Conservation (phyloP, 768 basidiomycete genomes). For the Tremella yokohamensis region DNA sequence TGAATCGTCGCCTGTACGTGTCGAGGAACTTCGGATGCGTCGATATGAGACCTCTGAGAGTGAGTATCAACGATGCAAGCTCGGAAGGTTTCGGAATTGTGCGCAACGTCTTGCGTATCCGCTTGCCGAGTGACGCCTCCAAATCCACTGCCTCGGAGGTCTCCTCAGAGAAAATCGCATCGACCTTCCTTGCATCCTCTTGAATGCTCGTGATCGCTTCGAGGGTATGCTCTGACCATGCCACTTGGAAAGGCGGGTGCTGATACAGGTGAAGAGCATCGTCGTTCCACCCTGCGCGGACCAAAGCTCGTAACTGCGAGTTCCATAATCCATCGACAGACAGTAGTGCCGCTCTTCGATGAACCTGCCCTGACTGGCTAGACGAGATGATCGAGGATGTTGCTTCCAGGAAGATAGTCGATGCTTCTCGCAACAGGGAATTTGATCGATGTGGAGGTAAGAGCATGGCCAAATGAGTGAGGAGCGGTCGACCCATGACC, state of each 20-base stretch:
- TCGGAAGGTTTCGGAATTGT: too few relatives aligned
- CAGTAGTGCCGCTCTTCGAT: conserved; percentile 12
- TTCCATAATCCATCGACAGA: conserved; percentile 27
- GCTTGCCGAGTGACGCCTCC: too few relatives aligned
- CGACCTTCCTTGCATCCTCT: too few relatives aligned
- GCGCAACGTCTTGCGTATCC: too few relatives aligned
- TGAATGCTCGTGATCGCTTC: too few relatives aligned
- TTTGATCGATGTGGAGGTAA: conserved; percentile 8
- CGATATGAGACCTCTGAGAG: neutral
- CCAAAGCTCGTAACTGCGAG: conserved; percentile 16
- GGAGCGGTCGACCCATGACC: conserved; percentile 16
- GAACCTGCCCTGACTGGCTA: conserved; percentile 14
- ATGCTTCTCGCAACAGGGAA: conserved; percentile 7
- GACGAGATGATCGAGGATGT: conserved; percentile 21
- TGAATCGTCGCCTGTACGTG: neutral
- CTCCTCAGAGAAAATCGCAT: too few relatives aligned
- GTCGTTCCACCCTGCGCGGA: conserved; percentile 25
- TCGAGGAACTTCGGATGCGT: neutral
- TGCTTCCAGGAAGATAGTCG: conserved; percentile 9
- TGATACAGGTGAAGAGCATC: conserved; percentile 15
- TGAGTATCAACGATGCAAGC: neutral
- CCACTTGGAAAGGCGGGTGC: conserved; percentile 6
- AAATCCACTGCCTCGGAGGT: too few relatives aligned
- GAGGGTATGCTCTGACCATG: conserved; percentile 20
- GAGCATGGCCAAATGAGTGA: conserved; percentile 22